These are phyloP conservation scores for Suillus decipiens DNA, from an alignment of 768 basidiomycete genomes.

Conservation along the genomic window DNA sequence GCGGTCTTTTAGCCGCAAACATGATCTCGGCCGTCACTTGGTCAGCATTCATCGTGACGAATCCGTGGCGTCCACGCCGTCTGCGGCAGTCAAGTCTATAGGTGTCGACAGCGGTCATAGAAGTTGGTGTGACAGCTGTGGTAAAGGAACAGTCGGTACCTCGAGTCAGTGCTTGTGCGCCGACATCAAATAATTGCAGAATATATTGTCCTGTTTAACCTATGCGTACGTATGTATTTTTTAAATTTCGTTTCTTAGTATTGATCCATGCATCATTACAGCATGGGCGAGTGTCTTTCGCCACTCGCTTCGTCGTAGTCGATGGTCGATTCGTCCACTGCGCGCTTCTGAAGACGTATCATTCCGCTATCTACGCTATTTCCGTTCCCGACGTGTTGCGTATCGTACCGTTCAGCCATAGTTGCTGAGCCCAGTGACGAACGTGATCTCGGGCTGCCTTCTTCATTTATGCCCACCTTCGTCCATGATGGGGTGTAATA, in stretches of 20 bases:
- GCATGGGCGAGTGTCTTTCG: slow-evolving; percentile 36
- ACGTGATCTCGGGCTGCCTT: slow-evolving; percentile 57
- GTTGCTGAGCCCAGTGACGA: slow-evolving; percentile 58
- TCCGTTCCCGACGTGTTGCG: slow-evolving; percentile 58
- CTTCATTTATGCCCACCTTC: slow-evolving; percentile 11
- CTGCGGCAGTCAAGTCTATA: slow-evolving; percentile 48
- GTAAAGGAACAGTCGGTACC: slow-evolving; percentile 64
- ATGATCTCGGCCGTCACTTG: slow-evolving; percentile 89
- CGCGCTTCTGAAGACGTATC: slow-evolving; percentile 32
- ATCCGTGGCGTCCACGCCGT: slow-evolving; percentile 43
- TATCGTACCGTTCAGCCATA: slow-evolving; percentile 57
- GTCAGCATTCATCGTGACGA: slow-evolving; percentile 84
- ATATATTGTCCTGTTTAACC: slow-evolving; percentile 16
- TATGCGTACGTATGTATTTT: slow-evolving; percentile 31
- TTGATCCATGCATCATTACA: slow-evolving; percentile 17
- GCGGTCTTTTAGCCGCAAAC: slow-evolving; percentile 91
- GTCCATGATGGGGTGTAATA: not conserved
- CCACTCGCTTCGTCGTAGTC: slow-evolving; percentile 43
- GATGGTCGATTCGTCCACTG: slow-evolving; percentile 40
- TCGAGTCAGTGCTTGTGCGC: slow-evolving; percentile 59
- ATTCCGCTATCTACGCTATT: slow-evolving; percentile 34
- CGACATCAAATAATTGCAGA: slow-evolving; percentile 56
- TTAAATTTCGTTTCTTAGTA: not conserved
- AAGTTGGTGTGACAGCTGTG: slow-evolving; percentile 74
- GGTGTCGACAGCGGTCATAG: slow-evolving; percentile 68